Conservation (phyloP, 305 asterid species). For the Fraxinus sp. region DNA sequence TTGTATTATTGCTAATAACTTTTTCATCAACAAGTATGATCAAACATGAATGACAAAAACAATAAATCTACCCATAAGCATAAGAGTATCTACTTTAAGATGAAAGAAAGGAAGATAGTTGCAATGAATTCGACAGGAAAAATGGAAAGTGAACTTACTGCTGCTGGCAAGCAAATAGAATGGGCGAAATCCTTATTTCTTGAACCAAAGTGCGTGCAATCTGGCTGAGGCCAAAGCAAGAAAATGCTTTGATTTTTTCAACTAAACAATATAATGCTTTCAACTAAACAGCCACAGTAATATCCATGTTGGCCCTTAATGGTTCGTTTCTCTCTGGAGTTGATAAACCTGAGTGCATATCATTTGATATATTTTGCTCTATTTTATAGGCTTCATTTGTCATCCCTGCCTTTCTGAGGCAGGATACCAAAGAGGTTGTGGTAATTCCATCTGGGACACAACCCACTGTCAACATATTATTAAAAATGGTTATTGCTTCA, state of each 20-base stretch:
- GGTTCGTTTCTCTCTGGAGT: constrained; percentile 33
- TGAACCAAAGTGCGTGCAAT: constrained; percentile 10
- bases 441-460: constrained; percentile 72
- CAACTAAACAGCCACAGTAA: constrained; percentile 51
- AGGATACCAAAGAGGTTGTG: constrained; percentile 44
- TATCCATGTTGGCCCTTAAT: constrained; percentile 33
- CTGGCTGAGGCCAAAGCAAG: constrained; percentile 19
- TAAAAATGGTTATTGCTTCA: constrained; percentile 63
- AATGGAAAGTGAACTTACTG: constrained; percentile 27
- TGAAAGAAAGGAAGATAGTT: constrained; percentile 1
- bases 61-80: constrained; percentile 7
- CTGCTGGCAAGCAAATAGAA: constrained; percentile 1
- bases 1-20: neutral
- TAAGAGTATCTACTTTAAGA: neutral
- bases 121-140: neutral
- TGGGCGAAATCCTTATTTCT: neutral
- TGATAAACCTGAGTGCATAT: constrained; percentile 30
- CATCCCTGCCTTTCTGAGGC: constrained; percentile 93
- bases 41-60: constrained; percentile 17
- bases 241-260: neutral
- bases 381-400: constrained; percentile 64
- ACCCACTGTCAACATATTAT: constrained; percentile 66
- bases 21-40: constrained; percentile 1
- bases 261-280: neutral
- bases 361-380: constrained; percentile 40